Evolutionary conservation across 2,329 filamentous ascomycete species (phyloP).

Genomic region (Cladosporium sphaerospermum): DNA sequence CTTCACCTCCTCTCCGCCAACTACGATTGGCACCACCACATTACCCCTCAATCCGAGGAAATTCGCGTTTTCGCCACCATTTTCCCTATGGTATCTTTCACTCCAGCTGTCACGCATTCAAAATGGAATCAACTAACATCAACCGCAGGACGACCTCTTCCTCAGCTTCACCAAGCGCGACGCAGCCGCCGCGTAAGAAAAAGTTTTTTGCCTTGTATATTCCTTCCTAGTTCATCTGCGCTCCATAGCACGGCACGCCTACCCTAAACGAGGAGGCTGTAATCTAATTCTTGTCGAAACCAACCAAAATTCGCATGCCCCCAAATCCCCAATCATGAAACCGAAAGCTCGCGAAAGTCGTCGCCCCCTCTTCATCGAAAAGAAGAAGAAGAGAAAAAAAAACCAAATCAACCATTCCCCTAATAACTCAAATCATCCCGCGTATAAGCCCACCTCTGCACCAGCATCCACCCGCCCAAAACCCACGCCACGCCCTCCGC

Average conservation of each 20-base stretch:
- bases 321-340: no score
- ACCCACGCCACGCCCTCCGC: not conserved
- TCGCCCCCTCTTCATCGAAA: no score
- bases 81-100: slow-evolving; percentile 70
- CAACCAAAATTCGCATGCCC: not conserved
- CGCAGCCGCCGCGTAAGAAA: slow-evolving; percentile 1
- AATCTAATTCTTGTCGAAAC: not conserved
- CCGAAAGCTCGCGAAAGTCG: no score
- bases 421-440: no score
- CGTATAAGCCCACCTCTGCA: not conserved
- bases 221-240: not conserved
- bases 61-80: slow-evolving; percentile 99
- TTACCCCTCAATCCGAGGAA: slow-evolving; percentile 78
- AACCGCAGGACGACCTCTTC: slow-evolving; percentile 11
- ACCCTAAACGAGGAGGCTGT: not conserved
- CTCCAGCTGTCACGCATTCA: no score
- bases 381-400: no score
- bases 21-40: slow-evolving; percentile 76
- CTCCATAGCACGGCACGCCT: not conserved
- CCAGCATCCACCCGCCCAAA: slow-evolving; percentile 7
- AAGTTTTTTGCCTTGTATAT: not conserved
- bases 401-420: no score
- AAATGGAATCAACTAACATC: not conserved
- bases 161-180: slow-evolving; percentile 13
- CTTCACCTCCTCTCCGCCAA: slow-evolving; percentile 28